A percentile compares a stretch with the other conserved stretches of the same genome.
Conservation (phyloP, 108 stramenopile genomes). For the Hondaea fermentalgiana region DNA sequence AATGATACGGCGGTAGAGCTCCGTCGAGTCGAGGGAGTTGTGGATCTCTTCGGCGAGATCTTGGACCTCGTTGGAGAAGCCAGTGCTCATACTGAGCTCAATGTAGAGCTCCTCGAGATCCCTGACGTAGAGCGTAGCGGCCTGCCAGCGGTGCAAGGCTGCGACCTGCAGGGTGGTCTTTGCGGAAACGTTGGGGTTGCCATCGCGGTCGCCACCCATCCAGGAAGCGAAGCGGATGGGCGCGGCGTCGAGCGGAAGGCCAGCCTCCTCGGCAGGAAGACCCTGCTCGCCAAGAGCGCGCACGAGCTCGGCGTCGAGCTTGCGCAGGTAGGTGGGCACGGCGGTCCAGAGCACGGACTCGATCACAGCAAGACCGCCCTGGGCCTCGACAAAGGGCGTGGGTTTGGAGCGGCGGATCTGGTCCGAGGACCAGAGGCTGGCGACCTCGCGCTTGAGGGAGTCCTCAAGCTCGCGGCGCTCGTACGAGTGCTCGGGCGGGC, state of each 20-base stretch:
- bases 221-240: slow-evolving; percentile 86
- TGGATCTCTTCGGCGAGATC: background rate
- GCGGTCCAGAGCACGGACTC: slow-evolving; percentile 92
- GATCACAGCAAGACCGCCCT: slow-evolving; percentile 78
- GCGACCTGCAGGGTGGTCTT: slow-evolving; percentile 75
- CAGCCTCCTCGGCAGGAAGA: slow-evolving; percentile 14
- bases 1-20: slow-evolving; percentile 36
- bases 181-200: slow-evolving; percentile 91
- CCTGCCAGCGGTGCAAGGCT: slow-evolving; percentile 65
- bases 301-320: slow-evolving; percentile 73
- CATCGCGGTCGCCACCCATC: slow-evolving; percentile 93
- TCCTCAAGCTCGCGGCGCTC: slow-evolving; percentile 56
- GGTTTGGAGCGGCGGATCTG: slow-evolving; percentile 80
- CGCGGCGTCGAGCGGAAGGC: slow-evolving; percentile 69
- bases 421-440: slow-evolving; percentile 45
- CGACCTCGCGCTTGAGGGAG: slow-evolving; percentile 54
- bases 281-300: slow-evolving; percentile 50
- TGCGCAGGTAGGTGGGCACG: slow-evolving; percentile 80
- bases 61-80: background rate
- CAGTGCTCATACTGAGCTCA: background rate
- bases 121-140: slow-evolving; percentile 64
- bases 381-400: slow-evolving; percentile 81
- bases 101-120: slow-evolving; percentile 64
- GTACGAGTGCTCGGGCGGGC: slow-evolving; percentile 39
- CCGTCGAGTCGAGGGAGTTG: background rate